Base-by-base conservation (phyloP, 495 filamentous ascomycete genomes). In the Hypoxylon lienhwacheense region DNA sequence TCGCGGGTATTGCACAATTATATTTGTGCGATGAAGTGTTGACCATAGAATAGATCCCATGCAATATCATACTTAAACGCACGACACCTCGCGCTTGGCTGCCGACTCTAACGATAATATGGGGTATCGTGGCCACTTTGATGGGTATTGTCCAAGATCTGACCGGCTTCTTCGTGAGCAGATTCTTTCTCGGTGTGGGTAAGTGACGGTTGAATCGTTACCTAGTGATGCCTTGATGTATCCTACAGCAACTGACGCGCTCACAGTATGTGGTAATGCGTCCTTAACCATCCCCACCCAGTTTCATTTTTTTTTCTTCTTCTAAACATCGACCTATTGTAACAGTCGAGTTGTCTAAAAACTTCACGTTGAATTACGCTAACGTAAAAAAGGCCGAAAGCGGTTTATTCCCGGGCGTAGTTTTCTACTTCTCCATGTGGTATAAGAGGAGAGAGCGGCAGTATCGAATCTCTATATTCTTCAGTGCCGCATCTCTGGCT, bases 351-450 rank as follows among this genome's bases (percentile, higher is more conserved):
- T 1, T 2, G 2, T 4, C 8, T 16, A 5, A 32, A 31, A 31
- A 7, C 25, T 10, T 19, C 12, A 7, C 22, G 15, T 12, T 88
- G 84, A 62, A 74, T 90, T 1, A 85, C 83, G 42, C 59, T 61
- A 22, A 61, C 33, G 5, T 21, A 25, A 12, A 47, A 7, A n/a
- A 61, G 57, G 66, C 77, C 17, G 75, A 79, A 58, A 80, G 76
- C 34, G 84, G 83, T 0, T 73, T 89, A 0, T 88, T 87, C 46
- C 85, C 86, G 8, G 87, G 88, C 0, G 87, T 90, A 0, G 86
- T 89, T 0, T 91, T 86, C 66, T 90, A 90, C 61, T 76, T 92
- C n/a, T 87, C 84, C 1, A 89, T 89, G 84, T 91, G 88, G 84
- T 92, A 91, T 53, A 86, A 85, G 60, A 74, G 87, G 12, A 79